Percentiles rank a stretch among this genome's conserved stretches.
Evolutionary conservation across 345 rosid genomes (phyloP).

Genomic region (Barbarea vulgaris): DNA sequence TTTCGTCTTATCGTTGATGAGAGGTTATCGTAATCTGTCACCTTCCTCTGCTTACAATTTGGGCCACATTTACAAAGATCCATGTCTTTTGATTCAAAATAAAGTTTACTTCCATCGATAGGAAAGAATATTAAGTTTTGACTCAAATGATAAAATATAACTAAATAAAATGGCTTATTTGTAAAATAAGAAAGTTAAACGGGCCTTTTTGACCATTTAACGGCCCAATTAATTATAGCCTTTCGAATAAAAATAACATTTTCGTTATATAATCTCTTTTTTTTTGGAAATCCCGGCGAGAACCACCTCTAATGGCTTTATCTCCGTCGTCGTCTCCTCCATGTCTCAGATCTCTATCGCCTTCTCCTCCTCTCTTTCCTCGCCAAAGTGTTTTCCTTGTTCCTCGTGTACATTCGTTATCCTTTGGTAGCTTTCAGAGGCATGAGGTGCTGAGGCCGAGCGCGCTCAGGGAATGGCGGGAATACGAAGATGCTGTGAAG

Average conservation of each 20-base stretch:
- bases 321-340: conserved; percentile 28
- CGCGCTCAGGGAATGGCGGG: conserved; percentile 74
- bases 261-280: background rate
- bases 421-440: background rate
- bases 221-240: conserved; percentile 6
- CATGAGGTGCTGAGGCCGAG: conserved; percentile 34
- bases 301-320: conserved; percentile 26
- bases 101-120: background rate
- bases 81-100: background rate
- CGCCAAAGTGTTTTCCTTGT: conserved; percentile 8
- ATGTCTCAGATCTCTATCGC: conserved; percentile 24
- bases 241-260: background rate
- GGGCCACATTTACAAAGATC: conserved; percentile 16
- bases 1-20: conserved; percentile 61
- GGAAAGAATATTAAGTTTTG: background rate
- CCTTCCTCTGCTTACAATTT: conserved; percentile 7
- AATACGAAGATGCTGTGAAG: conserved; percentile 86
- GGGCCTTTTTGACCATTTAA: background rate
- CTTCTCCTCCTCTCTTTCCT: conserved; percentile 8
- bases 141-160: background rate
- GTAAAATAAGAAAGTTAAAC: background rate
- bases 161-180: background rate
- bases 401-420: background rate
- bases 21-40: conserved; percentile 53
- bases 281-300: conserved; percentile 8